phyloP scores from a whole-genome alignment of 2,329 filamentous ascomycete species.

The Aspergillus niger region DNA sequence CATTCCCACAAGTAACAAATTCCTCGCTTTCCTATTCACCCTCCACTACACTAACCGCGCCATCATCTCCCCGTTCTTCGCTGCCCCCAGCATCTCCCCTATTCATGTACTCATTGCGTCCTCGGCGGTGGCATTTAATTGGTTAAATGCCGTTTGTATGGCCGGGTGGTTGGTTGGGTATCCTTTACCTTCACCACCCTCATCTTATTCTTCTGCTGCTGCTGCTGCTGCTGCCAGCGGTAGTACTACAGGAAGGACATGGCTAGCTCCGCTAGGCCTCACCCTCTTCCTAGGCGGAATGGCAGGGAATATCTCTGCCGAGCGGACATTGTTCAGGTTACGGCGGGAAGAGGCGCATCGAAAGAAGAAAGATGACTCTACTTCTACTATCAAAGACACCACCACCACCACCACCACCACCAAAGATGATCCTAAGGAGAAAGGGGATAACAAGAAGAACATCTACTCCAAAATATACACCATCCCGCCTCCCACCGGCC shows the following conservation, averaged over 20 bases:
- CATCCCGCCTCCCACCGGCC: conserved; percentile 74
- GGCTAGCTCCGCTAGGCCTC: conserved; percentile 58
- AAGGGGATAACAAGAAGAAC: conserved; percentile 37
- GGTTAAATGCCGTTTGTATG: conserved; percentile 75
- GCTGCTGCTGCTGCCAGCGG: background rate
- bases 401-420: background rate
- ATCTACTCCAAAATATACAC: conserved; percentile 80
- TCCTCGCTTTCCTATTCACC: conserved; percentile 53
- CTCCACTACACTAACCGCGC: conserved; percentile 93
- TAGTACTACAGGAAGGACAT: background rate
- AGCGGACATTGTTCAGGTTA: conserved; percentile 86
- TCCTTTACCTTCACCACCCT: conserved; percentile 48
- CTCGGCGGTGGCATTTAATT: conserved; percentile 70
- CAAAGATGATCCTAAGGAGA: conserved; percentile 40
- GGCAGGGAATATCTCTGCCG: conserved; percentile 80
- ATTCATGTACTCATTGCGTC: conserved; percentile 71
- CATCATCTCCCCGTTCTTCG: conserved; percentile 73
- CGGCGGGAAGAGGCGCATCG: conserved; percentile 63
- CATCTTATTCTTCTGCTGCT: conserved; percentile 3
- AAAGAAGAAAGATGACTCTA: conserved; percentile 40
- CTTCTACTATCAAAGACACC: background rate
- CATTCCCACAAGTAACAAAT: conserved; percentile 31
- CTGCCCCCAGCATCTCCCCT: conserved; percentile 88
- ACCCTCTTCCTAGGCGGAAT: conserved; percentile 76
- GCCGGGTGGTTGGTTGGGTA: conserved; percentile 83